Percentiles rank a stretch among this genome's conserved stretches.
Evolutionary conservation across 1,139 yeast species (phyloP).

Genomic region (Geotrichum histeridarum): DNA sequence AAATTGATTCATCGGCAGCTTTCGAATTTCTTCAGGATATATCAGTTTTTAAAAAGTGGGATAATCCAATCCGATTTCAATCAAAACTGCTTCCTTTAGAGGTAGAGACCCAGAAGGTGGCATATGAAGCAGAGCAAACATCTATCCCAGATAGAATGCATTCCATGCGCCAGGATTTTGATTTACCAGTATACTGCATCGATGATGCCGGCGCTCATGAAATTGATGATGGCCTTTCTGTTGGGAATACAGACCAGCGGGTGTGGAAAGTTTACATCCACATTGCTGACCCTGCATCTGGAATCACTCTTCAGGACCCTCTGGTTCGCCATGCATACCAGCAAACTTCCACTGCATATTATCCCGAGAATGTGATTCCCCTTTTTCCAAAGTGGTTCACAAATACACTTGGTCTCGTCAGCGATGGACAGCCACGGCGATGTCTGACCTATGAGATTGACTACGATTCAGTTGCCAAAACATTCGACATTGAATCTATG

Average conservation of each 20-base stretch:
- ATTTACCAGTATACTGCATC: conserved; percentile 69
- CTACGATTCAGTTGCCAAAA: conserved; percentile 35
- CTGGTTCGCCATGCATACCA: conserved; percentile 57
- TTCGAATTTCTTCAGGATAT: conserved; percentile 21
- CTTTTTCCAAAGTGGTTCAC: conserved; percentile 67
- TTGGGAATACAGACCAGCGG: conserved; percentile 40
- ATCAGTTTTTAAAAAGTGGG: conserved; percentile 19
- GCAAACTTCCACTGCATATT: conserved; percentile 65
- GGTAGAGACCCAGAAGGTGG: conserved; percentile 21
- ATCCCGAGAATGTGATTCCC: conserved; percentile 60
- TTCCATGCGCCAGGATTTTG: conserved; percentile 38
- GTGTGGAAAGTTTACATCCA: conserved; percentile 56
- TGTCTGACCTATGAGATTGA: conserved; percentile 47
- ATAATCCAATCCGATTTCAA: conserved; percentile 21
- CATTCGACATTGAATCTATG: conserved; percentile 25
- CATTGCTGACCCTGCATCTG: conserved; percentile 79
- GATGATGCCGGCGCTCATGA: conserved; percentile 80
- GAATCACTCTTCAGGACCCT: conserved; percentile 48
- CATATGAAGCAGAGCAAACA: conserved; percentile 14
- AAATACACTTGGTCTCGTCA: conserved; percentile 48
- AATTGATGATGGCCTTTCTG: conserved; percentile 87
- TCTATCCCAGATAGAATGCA: conserved; percentile 18
- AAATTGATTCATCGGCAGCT: conserved; percentile 20
- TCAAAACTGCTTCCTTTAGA: conserved; percentile 21
- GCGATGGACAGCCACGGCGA: conserved; percentile 44